Evolutionary conservation across 345 rosid genomes (phyloP), one percentile per base, ranked within the genome.

Genomic region (Acer yangbiense): DNA sequence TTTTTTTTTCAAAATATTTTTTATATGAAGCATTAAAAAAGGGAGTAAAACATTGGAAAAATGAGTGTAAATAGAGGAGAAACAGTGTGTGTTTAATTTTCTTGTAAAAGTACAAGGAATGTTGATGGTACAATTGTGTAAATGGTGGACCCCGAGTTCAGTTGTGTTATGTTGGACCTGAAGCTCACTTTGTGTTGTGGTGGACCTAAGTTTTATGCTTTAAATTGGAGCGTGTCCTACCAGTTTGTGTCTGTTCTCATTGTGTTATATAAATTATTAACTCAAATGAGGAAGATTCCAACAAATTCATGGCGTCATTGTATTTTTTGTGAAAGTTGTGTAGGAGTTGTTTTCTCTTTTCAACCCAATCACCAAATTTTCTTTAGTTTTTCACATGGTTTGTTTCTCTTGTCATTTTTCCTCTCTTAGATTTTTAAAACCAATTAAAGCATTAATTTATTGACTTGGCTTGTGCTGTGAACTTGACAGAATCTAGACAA

Each of bases 401-500:
- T 29, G 41, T 69, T 65, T 44, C 50, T 2, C 16, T 46, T 13
- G 46, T 20, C 41, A 46, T 25, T 44, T 46, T 23, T 44, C 9
- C 25, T 23, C n/a, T 57, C 50, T 21, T 32, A 54, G 16, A 11
- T 71, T 71, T 71, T 57, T 18, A 8, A 35, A 52, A 57, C 29
- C 25, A 18, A 18, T 18, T 43, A 68, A 32, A 32, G 2, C 64
- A 60, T 18, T 32, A 63, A 27, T 63, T 74, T 25, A 23, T 54
- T 46, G 20, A 67, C 35, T 75, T 68, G 9, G 20, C 60, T 17
- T 52, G 27, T 73, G 9, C 27, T 43, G 65, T 39, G 21, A 57
- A 32, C 13, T 74, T 82, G 76, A 81, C 91, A 95, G 99, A 95
- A 95, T 80, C 82, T 95, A 71, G 98, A 93, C 81, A 90, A 90